Conservation (phyloP, 495 filamentous ascomycete species). For the Hypoxylon trugodes region DNA sequence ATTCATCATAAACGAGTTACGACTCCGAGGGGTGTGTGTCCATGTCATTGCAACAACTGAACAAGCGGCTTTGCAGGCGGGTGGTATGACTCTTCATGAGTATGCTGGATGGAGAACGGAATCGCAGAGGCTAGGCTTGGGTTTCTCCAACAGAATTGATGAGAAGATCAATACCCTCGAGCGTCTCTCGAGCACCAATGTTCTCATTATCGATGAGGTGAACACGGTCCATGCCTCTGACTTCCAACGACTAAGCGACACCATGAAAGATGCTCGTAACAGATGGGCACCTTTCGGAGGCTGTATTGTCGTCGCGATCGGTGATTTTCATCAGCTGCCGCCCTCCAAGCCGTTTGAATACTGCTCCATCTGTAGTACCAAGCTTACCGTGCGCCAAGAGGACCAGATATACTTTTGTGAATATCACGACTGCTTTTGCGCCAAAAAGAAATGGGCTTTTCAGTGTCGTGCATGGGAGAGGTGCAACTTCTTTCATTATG, state of each 20-base stretch:
- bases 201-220: slow-evolving; percentile 56
- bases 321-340: slow-evolving; percentile 95
- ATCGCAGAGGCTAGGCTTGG: no score
- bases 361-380: slow-evolving; percentile 75
- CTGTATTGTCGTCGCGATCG: slow-evolving; percentile 90
- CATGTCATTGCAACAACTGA: slow-evolving; percentile 65
- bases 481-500: slow-evolving; percentile 47
- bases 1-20: slow-evolving; percentile 50
- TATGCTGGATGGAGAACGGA: slow-evolving; percentile 63
- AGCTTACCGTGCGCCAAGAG: slow-evolving; percentile 75
- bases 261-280: slow-evolving; percentile 64
- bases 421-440: slow-evolving; percentile 40
- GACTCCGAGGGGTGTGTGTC: slow-evolving; percentile 44
- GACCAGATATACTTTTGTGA: slow-evolving; percentile 67
- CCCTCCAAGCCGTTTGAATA: slow-evolving; percentile 85
- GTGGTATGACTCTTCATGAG: slow-evolving; percentile 60
- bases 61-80: slow-evolving; percentile 60
- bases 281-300: slow-evolving; percentile 70
- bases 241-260: slow-evolving; percentile 60
- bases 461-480: slow-evolving; percentile 47
- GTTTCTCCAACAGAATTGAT: no score
- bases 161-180: background rate
- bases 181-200: slow-evolving; percentile 52
- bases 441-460: slow-evolving; percentile 52
- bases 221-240: slow-evolving; percentile 63